Evolutionary conservation across 1,139 yeast genomes (phyloP), one percentile per base, ranked within the genome.

Genomic region (Debaryomycetaceae sp.): DNA sequence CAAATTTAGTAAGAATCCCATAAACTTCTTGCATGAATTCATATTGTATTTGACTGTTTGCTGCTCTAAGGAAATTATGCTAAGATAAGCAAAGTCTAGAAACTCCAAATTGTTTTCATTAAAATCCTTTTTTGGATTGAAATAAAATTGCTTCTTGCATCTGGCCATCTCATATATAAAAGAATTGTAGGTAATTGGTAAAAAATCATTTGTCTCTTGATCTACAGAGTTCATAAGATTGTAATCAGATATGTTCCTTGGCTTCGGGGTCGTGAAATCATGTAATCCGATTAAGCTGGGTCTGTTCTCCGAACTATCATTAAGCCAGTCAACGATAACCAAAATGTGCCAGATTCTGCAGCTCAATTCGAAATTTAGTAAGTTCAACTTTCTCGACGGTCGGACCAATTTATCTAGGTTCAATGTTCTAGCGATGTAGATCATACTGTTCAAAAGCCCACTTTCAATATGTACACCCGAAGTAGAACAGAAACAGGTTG

Each of bases 301-400:
- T 17, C 68, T 45, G 36, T 58, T 60, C 24, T 55, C 49, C 2
- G 39, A 20, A 27, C 31, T 27, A 38, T 58, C 64, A 41, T 68
- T 69, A 36, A 57, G 54, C 73, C 73, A 68, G 47, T 68, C 73
- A 29, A 58, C 48, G 11, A 55, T 56, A 6, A 65, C 57, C 24
- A 66, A 51, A 2, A 58, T 38, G 72, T 71, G 68, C 67, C 70
- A 65, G n/a, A 62, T 51, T 27, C 66, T 38, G 23, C 65, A 52
- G 35, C 63, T 58, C 13, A 63, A 42, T 38, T 63, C 67, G 27
- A 56, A 48, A 27, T 61, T 62, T 24, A 54, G 41, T 41, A 49
- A 43, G 38, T 46, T 42, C 34, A 46, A 40, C 3, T 47, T 47
- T 17, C 45, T 49, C 38, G 43, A 14, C 13, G 17, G 17, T 14